A percentile compares a stretch with the other conserved stretches of the same genome.
These are phyloP conservation scores for Trichoderma breve DNA, from an alignment of 2,329 filamentous ascomycete genomes.

Conservation along the genomic window DNA sequence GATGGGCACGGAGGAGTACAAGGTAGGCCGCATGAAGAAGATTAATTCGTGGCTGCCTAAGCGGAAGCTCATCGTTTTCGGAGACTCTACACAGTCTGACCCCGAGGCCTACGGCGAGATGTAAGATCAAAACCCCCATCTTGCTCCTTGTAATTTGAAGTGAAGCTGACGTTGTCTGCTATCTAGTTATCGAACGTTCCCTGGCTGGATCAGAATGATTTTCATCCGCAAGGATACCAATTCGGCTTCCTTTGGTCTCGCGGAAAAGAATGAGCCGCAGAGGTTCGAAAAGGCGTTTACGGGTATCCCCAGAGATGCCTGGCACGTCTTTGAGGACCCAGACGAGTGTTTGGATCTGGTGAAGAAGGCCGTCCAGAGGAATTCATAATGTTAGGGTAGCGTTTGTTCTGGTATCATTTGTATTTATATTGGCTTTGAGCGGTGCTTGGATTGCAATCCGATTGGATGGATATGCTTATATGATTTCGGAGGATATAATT, in stretches of 20 bases:
- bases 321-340: constrained; percentile 81
- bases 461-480: not conserved
- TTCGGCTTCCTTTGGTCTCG: constrained; percentile 65
- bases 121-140: constrained; percentile 41
- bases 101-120: constrained; percentile 86
- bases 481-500: not conserved
- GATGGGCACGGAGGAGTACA: constrained; percentile 80
- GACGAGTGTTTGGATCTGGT: constrained; percentile 54
- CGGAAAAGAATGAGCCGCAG: constrained; percentile 68
- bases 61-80: constrained; percentile 77
- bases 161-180: not conserved
- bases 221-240: constrained; percentile 82
- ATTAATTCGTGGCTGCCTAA: constrained; percentile 76
- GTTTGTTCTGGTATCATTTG: not conserved
- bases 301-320: constrained; percentile 65
- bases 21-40: constrained; percentile 74
- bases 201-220: constrained; percentile 78
- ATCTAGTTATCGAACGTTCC: constrained; percentile 58
- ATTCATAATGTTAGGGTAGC: not conserved
- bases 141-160: not conserved
- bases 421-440: not conserved
- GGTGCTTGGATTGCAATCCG: not conserved
- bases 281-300: constrained; percentile 84
- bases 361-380: constrained; percentile 26
- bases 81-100: constrained; percentile 88